Base-by-base conservation (phyloP, 2,329 filamentous ascomycete genomes). In the Plectosphaerella plurivora region DNA sequence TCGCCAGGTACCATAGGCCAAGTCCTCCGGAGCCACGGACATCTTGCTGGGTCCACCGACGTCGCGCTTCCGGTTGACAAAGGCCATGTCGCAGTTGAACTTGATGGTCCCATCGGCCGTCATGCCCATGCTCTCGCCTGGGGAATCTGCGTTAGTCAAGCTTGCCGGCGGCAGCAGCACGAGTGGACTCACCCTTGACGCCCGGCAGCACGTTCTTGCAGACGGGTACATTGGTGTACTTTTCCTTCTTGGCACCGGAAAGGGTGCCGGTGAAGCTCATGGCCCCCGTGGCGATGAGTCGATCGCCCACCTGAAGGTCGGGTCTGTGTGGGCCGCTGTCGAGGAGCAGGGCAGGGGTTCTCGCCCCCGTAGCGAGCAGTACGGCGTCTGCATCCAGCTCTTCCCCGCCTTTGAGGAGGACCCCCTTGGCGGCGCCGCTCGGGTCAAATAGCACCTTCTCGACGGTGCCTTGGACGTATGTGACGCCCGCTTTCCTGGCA, bases 11-110 rank as follows among this genome's bases (percentile, higher is more conserved):
- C 70, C 69, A 59, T 82, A 79, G 55, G 71, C 64, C 16, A 60
- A 62, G 9, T 64, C 61, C 16, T 68, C 59, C 2, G 76, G 76
- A 1, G 79, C 79, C 2, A 76, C 66, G 1, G 81, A 83, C 58
- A 86, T 79, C 47, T 63, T 65, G 41, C 74, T 80, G 16, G 41
- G 41, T 12, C 16, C 41, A 6, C 41, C 41, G 41, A 44, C 18
- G 16, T 44, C 41, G 10, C 41, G 41, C 10, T 16, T 16, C 10
- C 16, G n/a, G 41, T 44, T 44, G 41, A 44, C 18, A 60, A 85
- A 79, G 51, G 79, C 82, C 18, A 76, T 73, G 48, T 83, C 73
- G 60, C 81, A 82, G 53, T 82, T 84, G 68, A 84, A 83, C 63
- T 86, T 86, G 53, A 86, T 71, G 2, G 78, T 68, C 1, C 77